These are phyloP conservation scores for Lachancea quebecensis DNA, from an alignment of 805 yeast genomes.

Conservation along the genomic window DNA sequence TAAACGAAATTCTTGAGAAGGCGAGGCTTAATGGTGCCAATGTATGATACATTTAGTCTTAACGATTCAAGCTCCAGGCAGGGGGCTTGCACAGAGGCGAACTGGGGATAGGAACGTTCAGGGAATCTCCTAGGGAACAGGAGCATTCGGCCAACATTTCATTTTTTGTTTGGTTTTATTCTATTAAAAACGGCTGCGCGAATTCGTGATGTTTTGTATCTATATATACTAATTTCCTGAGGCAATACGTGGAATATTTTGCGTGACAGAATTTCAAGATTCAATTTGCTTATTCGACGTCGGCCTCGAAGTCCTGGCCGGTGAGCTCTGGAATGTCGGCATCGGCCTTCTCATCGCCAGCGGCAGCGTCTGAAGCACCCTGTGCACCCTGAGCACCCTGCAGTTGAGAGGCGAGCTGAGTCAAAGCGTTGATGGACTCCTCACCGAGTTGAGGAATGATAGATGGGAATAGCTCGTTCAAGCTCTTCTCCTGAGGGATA, in stretches of 20 bases:
- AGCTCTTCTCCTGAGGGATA: constrained; percentile 84
- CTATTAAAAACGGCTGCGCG: constrained; percentile 3
- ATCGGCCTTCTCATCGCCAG: constrained; percentile 47
- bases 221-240: background rate
- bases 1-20: constrained; percentile 29
- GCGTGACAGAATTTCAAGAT: background rate
- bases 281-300: constrained; percentile 29
- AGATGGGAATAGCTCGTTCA: constrained; percentile 88
- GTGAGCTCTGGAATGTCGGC: constrained; percentile 58
- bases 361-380: constrained; percentile 43
- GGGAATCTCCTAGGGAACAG: background rate
- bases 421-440: constrained; percentile 84
- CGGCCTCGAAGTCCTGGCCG: constrained; percentile 32
- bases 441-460: constrained; percentile 95
- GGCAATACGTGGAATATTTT: background rate
- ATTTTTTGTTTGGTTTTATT: background rate
- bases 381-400: constrained; percentile 50
- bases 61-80: too few species aligned
- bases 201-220: constrained; percentile 4
- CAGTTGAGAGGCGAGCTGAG: constrained; percentile 83
- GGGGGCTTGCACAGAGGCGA: background rate
- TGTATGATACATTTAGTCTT: constrained; percentile 6
- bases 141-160: background rate
- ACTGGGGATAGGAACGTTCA: background rate
- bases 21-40: constrained; percentile 26